phyloP scores from a whole-genome alignment of 2,329 filamentous ascomycete genomes.

The Knufia fluminis region DNA sequence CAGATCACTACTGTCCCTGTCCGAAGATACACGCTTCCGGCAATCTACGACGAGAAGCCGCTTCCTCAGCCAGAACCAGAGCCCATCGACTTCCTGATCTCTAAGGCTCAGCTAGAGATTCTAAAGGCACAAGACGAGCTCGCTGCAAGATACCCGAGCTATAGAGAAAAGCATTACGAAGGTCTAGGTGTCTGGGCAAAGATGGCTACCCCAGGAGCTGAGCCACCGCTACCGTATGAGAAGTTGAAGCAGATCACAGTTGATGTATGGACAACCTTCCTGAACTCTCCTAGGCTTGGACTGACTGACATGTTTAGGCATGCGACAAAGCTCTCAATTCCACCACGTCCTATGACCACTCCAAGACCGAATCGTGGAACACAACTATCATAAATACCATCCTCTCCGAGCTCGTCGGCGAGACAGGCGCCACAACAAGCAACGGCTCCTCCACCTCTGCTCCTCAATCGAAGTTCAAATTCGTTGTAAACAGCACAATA shows the following conservation, averaged over 20 bases:
- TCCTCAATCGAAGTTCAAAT: slow-evolving; percentile 64
- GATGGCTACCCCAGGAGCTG: slow-evolving; percentile 19
- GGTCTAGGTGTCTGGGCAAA: slow-evolving; percentile 11
- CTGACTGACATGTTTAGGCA: slow-evolving; percentile 47
- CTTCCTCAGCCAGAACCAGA: not conserved
- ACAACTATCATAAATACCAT: slow-evolving; percentile 72
- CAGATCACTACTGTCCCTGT: not conserved
- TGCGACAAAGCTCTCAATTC: slow-evolving; percentile 68
- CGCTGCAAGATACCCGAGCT: not conserved
- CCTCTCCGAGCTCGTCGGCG: slow-evolving; percentile 34
- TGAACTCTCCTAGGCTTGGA: not conserved
- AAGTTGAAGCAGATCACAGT: slow-evolving; percentile 77
- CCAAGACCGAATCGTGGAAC: slow-evolving; percentile 81
- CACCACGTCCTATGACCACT: slow-evolving; percentile 76
- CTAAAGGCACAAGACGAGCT: slow-evolving; percentile 2
- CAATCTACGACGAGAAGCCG: not conserved
- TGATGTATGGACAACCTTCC: slow-evolving; percentile 50
- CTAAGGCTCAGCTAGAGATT: not conserved
- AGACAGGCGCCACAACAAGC: slow-evolving; percentile 30
- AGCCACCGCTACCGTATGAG: slow-evolving; percentile 63
- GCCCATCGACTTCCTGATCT: not conserved
- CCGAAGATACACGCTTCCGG: not conserved
- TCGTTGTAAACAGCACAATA: slow-evolving; percentile 95
- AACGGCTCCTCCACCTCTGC: slow-evolving; percentile 24
- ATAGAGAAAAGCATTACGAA: not conserved